Evolutionary conservation across 2,329 filamentous ascomycete species (phyloP), one percentile per base, ranked within the genome.

Genomic region (Fusarium domesticum): DNA sequence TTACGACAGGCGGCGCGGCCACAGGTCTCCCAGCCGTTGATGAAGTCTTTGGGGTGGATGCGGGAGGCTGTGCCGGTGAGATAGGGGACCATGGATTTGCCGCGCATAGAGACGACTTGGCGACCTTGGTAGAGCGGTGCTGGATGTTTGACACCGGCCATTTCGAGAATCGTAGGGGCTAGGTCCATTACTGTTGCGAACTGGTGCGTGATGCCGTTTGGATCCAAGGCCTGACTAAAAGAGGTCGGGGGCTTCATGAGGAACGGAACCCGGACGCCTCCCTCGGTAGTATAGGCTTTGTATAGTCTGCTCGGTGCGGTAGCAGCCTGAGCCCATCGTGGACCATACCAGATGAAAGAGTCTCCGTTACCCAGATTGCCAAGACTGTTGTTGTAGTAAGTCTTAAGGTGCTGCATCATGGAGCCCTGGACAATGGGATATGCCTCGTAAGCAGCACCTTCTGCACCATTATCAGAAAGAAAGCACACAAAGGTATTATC

Each of bases 401-500:
- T 48, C 32, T 42, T 39, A 28, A 48, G 42, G 35, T 51, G 43
- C 41, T 50, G 32, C 18, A 50, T 42, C 50, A 48, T 44, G 74
- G 42, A 47, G 12, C 43, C 47, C 30, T 49, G 47, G n/a, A 50
- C 45, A 12, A 41, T 47, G 11, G 43, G 48, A 12, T 43, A 49
- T 3, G 50, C 43, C 32, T 52, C 53, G 18, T 47, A 78, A 1
- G 72, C 71, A 15, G 75, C 76, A 15, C 78, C 78, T 51, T 82
- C 80, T 14, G 78, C 78, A 4, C 78, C 78, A 47, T 83, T 83
- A 62, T 83, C 79, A 1, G 73, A 78, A 67, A 83, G 76, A 69
- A 84, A 84, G 56, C 76, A 73, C 39, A 85, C 70, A 48, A 84
- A 78, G 2, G 81, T 85, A 59, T 84, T 82, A 50, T 84, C 80